Evolutionary conservation across 2,329 filamentous ascomycete genomes (phyloP).

Genomic region (Aaosphaeria arxii): DNA sequence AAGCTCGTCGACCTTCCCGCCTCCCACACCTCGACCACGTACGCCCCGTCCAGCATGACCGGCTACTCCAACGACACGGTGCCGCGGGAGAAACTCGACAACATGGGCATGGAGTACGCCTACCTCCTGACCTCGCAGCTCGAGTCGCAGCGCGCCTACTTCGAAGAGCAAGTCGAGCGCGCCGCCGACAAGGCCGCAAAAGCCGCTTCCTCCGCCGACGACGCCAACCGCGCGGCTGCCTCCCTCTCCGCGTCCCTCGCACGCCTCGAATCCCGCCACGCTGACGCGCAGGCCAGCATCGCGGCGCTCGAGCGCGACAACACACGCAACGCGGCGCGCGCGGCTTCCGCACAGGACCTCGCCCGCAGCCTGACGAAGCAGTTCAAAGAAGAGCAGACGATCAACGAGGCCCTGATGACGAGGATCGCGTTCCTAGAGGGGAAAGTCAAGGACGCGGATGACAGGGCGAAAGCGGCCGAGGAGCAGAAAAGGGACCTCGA

Average conservation of each 20-base stretch:
- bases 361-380: constrained; percentile 73
- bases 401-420: constrained; percentile 76
- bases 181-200: constrained; percentile 84
- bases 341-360: constrained; percentile 69
- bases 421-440: constrained; percentile 70
- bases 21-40: constrained; percentile 21
- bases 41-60: constrained; percentile 34
- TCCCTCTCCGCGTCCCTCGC: constrained; percentile 51
- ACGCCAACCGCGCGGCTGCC: constrained; percentile 51
- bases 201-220: constrained; percentile 65
- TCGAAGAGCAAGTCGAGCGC: constrained; percentile 86
- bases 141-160: constrained; percentile 89
- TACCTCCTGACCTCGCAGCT: constrained; percentile 90
- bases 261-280: constrained; percentile 54
- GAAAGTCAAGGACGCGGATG: constrained; percentile 56
- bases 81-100: constrained; percentile 68
- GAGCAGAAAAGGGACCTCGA: constrained; percentile 67
- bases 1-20: constrained; percentile 88
- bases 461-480: constrained; percentile 39
- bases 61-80: constrained; percentile 62
- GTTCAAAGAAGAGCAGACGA: constrained; percentile 80
- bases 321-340: constrained; percentile 52
- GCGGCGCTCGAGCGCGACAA: constrained; percentile 70
- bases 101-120: constrained; percentile 90
- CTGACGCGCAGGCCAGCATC: constrained; percentile 54